A percentile compares a stretch with the other conserved stretches of the same genome.
Evolutionary conservation across 345 rosid genomes (phyloP).

Genomic region (Salix purpurea): DNA sequence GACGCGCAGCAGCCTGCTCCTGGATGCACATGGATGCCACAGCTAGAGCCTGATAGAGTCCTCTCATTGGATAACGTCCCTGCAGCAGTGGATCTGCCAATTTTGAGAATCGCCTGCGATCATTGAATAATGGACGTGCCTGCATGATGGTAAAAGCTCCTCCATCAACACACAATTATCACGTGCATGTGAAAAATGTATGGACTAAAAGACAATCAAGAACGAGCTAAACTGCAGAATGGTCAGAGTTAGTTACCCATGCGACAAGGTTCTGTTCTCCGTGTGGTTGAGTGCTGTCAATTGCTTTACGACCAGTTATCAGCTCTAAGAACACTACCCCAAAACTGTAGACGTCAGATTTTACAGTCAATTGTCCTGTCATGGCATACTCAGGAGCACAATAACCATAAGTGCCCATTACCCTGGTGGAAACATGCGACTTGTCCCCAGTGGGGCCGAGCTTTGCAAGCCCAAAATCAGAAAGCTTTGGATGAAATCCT

Average conservation of each 20-base stretch:
- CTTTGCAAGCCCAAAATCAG: constrained; percentile 97
- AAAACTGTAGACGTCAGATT: constrained; percentile 93
- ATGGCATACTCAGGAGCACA: constrained; percentile 99
- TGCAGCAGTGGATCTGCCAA: constrained; percentile 77
- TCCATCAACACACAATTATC: neutral
- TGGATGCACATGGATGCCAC: constrained; percentile 98
- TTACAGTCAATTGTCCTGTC: constrained; percentile 96
- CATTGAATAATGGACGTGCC: constrained; percentile 86
- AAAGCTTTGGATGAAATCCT: constrained; percentile 90
- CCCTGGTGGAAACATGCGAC: constrained; percentile 97
- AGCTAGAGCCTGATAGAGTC: constrained; percentile 89
- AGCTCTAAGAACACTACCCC: constrained; percentile 93
- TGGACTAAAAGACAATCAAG: neutral
- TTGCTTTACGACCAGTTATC: constrained; percentile 93
- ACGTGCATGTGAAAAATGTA: neutral
- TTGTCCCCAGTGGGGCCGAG: constrained; percentile 97
- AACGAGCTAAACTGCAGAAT: neutral
- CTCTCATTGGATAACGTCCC: constrained; percentile 81
- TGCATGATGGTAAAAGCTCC: constrained; percentile 29
- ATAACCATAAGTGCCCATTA: constrained; percentile 98
- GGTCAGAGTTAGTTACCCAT: constrained; percentile 51
- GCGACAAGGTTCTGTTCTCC: constrained; percentile 94
- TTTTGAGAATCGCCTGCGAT: constrained; percentile 68
- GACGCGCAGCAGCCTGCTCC: constrained; percentile 94
- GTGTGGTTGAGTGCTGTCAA: constrained; percentile 76